Conservation (phyloP, 345 rosid species). For the Citrus hindsii region DNA sequence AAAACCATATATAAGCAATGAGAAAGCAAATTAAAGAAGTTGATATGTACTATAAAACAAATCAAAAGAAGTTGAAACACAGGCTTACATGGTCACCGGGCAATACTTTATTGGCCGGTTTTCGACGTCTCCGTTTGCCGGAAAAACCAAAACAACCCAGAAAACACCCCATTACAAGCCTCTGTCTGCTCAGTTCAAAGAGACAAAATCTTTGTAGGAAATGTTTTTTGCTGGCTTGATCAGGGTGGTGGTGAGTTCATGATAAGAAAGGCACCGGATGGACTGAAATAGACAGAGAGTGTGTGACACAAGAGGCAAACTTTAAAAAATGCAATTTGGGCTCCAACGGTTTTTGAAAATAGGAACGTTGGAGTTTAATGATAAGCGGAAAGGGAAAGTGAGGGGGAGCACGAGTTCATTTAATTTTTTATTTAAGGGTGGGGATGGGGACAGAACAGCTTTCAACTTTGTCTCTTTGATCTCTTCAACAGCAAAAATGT, state of each 20-base stretch:
- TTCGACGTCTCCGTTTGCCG: slow-evolving; percentile 52
- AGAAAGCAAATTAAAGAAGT: neutral
- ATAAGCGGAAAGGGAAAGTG: slow-evolving; percentile 14
- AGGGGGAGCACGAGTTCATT: slow-evolving; percentile 23
- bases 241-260: neutral
- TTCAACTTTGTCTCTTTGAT: slow-evolving; percentile 15
- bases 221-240: neutral
- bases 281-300: neutral
- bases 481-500: neutral
- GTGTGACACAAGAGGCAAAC: neutral
- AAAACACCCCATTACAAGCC: slow-evolving; percentile 72
- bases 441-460: neutral
- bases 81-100: slow-evolving; percentile 51
- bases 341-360: slow-evolving; percentile 62
- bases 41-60: neutral
- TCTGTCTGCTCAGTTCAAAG: slow-evolving; percentile 5
- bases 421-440: neutral
- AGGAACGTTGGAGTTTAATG: slow-evolving; percentile 65
- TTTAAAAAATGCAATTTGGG: slow-evolving; percentile 17
- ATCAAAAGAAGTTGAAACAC: neutral
- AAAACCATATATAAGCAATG: neutral
- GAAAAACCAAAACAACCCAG: slow-evolving; percentile 80
- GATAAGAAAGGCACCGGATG: neutral
- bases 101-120: slow-evolving; percentile 38
- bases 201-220: neutral